Evolutionary conservation across 495 filamentous ascomycete genomes (phyloP).

Genomic region (Xylaria bambusicola): DNA sequence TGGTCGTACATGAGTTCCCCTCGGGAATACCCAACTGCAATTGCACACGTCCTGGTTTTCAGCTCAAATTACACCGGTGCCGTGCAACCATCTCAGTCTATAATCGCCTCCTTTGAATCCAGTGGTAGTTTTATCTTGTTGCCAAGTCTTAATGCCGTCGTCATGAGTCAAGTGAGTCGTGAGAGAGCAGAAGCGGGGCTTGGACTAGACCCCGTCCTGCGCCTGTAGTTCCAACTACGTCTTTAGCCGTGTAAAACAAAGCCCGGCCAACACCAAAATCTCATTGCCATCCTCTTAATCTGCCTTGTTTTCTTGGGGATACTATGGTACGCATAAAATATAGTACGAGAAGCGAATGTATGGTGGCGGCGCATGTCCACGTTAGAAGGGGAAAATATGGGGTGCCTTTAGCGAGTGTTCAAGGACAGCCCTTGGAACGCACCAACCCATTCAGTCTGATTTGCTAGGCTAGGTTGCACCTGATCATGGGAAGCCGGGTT

Average conservation of each 20-base stretch:
- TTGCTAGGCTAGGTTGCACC: slow-evolving; percentile 31
- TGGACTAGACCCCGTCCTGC: slow-evolving; percentile 23
- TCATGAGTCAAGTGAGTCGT: slow-evolving; percentile 35
- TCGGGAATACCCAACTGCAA: slow-evolving; percentile 25
- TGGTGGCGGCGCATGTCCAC: slow-evolving; percentile 14
- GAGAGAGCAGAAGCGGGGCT: slow-evolving; percentile 16
- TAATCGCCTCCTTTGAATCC: slow-evolving; percentile 38
- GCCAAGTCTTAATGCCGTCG: slow-evolving; percentile 35
- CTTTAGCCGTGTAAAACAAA: slow-evolving; percentile 30
- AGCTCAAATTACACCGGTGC: slow-evolving; percentile 45
- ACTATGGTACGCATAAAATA: slow-evolving; percentile 34
- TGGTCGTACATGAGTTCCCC: slow-evolving; percentile 32
- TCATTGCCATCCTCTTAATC: slow-evolving; percentile 31
- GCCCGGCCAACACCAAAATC: slow-evolving; percentile 35
- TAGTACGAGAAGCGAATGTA: slow-evolving; percentile 39
- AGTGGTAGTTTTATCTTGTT: slow-evolving; percentile 39
- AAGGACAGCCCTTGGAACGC: slow-evolving; percentile 57
- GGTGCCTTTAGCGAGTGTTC: slow-evolving; percentile 44
- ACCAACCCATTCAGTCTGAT: slow-evolving; percentile 48
- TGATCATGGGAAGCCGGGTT: slow-evolving; percentile 41
- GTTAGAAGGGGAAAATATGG: not conserved
- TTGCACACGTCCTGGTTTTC: slow-evolving; percentile 31
- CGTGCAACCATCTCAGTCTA: slow-evolving; percentile 39
- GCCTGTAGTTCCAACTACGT: slow-evolving; percentile 22
- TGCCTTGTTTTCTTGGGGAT: slow-evolving; percentile 21